Evolutionary conservation across 2,329 filamentous ascomycete species (phyloP), one percentile per base, ranked within the genome.

Genomic region (Neophaeococcomyces mojaviensis): DNA sequence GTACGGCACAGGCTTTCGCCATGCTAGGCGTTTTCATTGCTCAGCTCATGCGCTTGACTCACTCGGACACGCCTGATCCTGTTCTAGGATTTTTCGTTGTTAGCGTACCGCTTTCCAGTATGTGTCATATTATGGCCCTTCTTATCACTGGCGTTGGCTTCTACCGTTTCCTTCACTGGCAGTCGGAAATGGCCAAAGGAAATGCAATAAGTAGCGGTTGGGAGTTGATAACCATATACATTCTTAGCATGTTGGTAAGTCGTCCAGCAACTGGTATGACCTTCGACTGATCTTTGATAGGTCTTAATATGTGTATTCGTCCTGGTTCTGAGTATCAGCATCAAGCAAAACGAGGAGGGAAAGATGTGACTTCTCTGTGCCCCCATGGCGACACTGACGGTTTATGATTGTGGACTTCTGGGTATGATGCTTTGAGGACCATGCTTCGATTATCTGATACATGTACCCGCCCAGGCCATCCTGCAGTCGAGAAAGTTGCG

Each of bases 111-210:
- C 39, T 56, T 3, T 66, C 70, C 3, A 64, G 60, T 3, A 58
- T 66, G 1, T 76, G 76, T 50, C 71, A 77, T 41, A 59, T 48
- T 32, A 62, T 67, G 20, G 73, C 73, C 0, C 65, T 76, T 19
- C 45, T 68, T 4, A 63, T 73, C 4, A 58, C 71, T 1, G 30
- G 72, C 1, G 50, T 79, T 10, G 78, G 77, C 8, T 68, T 68
- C 1, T 64, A 69, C 39, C 65, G 78, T 24, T 79, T 74, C 54
- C 78, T 72, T 67, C 67, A 71, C 46, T 68, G 75, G 54, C 78
- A 82, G 59, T 66, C 69, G 50, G 73, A 71, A 3, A 70, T 81
- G 54, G 48, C 50, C 33, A 49, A 46, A 34, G 54, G 54, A 10
- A 31, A 49, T 44, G 52, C 49, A 35, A 39, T 52, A 13, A 42